Evolutionary conservation across 371 early-diverging fungal species (phyloP).

Genomic region (Mucor irregularis): DNA sequence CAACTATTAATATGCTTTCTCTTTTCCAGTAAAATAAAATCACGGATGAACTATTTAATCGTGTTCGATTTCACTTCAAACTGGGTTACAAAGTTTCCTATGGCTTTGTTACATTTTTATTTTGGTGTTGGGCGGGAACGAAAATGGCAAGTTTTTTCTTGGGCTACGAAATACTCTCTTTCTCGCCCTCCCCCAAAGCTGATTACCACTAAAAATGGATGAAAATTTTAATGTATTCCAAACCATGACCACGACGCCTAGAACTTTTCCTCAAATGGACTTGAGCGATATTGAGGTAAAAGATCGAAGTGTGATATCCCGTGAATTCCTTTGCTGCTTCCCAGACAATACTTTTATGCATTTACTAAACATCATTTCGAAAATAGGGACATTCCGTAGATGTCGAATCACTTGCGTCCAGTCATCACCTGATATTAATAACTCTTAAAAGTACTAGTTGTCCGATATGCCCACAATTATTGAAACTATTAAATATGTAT

Average conservation of each 20-base stretch:
- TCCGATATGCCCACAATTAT: conserved; percentile 38
- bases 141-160: no score
- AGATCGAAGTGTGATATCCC: no score
- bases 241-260: conserved; percentile 41
- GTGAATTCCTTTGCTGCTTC: no score
- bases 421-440: conserved; percentile 35
- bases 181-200: background rate
- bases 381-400: conserved; percentile 32
- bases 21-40: no score
- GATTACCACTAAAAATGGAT: background rate
- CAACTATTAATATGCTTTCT: no score
- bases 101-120: no score
- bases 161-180: background rate
- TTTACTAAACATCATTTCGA: no score
- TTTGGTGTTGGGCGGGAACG: no score
- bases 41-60: no score
- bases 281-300: conserved; percentile 37
- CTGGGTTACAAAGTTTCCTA: no score
- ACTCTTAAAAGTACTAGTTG: conserved; percentile 35
- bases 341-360: no score
- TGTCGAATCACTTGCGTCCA: conserved; percentile 22
- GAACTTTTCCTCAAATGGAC: conserved; percentile 31
- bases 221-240: conserved; percentile 28
- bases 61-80: no score
- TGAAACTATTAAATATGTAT: conserved; percentile 40